phyloP scores from a whole-genome alignment of 2,329 filamentous ascomycete species.

The Sporothrix variecibatus region DNA sequence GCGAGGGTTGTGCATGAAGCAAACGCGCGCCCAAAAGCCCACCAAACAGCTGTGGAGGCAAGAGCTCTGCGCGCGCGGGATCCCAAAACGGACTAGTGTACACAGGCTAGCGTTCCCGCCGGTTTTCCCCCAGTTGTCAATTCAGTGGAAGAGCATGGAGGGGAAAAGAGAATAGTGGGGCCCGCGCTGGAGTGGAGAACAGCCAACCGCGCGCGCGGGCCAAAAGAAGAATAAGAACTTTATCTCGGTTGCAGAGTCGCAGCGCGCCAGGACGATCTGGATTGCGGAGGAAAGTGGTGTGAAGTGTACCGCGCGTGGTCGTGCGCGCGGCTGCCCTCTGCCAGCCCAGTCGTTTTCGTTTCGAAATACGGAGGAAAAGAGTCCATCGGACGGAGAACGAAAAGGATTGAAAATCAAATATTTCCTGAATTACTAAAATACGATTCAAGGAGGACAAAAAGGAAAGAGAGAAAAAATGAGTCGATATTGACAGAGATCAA shows the following conservation, averaged over 20 bases:
- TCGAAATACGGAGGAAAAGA: neutral
- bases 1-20: neutral
- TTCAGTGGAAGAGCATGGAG: neutral
- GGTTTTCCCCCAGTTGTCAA: neutral
- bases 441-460: neutral
- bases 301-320: neutral
- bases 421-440: neutral
- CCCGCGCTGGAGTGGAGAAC: neutral
- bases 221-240: conserved; percentile 8
- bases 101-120: neutral
- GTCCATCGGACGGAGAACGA: neutral
- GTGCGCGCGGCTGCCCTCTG: neutral
- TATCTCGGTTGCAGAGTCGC: neutral
- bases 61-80: conserved; percentile 17
- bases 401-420: neutral
- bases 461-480: neutral
- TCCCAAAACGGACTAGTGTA: conserved; percentile 19
- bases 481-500: neutral
- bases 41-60: neutral
- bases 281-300: neutral
- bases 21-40: neutral
- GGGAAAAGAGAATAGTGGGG: neutral
- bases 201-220: conserved; percentile 2
- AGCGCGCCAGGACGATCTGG: neutral
- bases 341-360: neutral